These are phyloP conservation scores for Fusarium sambucinum DNA, from an alignment of 2,329 filamentous ascomycete genomes.

Conservation along the genomic window DNA sequence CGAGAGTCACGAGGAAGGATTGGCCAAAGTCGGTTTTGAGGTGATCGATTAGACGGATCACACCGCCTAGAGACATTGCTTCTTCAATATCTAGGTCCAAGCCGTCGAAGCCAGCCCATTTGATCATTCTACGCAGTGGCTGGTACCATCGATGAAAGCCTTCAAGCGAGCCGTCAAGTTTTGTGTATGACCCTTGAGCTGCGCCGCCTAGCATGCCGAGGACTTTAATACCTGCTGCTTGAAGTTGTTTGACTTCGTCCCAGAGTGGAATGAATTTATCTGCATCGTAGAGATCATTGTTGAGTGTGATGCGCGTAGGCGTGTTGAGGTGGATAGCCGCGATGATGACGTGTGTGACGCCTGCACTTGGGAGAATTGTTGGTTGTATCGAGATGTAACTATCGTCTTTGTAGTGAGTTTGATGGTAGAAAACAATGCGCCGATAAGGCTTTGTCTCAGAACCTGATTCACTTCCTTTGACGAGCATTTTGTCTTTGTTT, in stretches of 20 bases:
- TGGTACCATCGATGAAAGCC: slow-evolving; percentile 79
- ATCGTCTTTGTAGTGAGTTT: slow-evolving; percentile 58
- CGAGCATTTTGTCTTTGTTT: slow-evolving; percentile 19
- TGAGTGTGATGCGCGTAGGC: slow-evolving; percentile 75
- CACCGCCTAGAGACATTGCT: slow-evolving; percentile 72
- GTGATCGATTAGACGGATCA: slow-evolving; percentile 73
- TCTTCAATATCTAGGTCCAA: slow-evolving; percentile 85
- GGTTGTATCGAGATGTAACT: slow-evolving; percentile 64
- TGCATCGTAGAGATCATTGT: slow-evolving; percentile 77
- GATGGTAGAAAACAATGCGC: slow-evolving; percentile 64
- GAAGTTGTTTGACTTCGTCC: slow-evolving; percentile 78
- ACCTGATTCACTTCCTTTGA: not conserved
- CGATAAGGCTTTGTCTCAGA: slow-evolving; percentile 8
- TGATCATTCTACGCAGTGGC: slow-evolving; percentile 74
- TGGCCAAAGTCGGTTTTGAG: slow-evolving; percentile 75
- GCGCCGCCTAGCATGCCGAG: slow-evolving; percentile 89
- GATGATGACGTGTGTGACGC: slow-evolving; percentile 81
- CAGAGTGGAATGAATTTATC: slow-evolving; percentile 77
- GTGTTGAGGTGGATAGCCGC: slow-evolving; percentile 85
- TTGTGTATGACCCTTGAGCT: slow-evolving; percentile 75
- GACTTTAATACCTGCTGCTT: slow-evolving; percentile 78
- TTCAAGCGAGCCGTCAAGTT: slow-evolving; percentile 66
- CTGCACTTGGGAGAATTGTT: slow-evolving; percentile 56
- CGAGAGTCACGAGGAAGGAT: slow-evolving; percentile 79
- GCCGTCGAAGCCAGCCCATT: slow-evolving; percentile 71